phyloP scores from a whole-genome alignment of 129 eudicot genomes.

The Lonicera japonica region DNA sequence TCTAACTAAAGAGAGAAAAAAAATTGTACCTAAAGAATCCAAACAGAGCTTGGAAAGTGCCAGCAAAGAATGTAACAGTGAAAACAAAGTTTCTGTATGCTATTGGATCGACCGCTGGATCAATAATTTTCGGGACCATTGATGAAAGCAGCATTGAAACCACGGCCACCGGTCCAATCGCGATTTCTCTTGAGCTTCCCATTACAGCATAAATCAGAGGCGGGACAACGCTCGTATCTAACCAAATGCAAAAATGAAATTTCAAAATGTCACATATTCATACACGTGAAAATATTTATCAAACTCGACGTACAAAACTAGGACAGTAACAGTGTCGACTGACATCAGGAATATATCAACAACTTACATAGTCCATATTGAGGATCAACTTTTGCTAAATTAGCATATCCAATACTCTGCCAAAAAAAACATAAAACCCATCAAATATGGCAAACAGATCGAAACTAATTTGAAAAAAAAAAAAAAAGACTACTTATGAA shows the following conservation, averaged over 20 bases:
- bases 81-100: constrained; percentile 46
- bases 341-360: not conserved
- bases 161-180: constrained; percentile 78
- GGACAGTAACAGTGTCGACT: not conserved
- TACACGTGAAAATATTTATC: no score
- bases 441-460: not conserved
- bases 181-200: constrained; percentile 74
- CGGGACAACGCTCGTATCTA: constrained; percentile 67
- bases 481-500: no score
- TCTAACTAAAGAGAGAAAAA: not conserved
- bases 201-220: constrained; percentile 65
- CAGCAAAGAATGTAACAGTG: constrained; percentile 61
- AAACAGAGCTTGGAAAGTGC: constrained; percentile 54
- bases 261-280: not conserved
- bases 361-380: constrained; percentile 71
- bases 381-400: constrained; percentile 64
- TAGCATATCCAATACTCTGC: constrained; percentile 75
- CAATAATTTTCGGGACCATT: constrained; percentile 33
- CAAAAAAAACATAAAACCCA: not conserved
- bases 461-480: not conserved
- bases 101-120: constrained; percentile 41
- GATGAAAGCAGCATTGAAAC: constrained; percentile 53
- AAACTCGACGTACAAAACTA: no score
- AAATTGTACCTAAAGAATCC: constrained; percentile 59
- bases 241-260: not conserved